Evolutionary conservation across 2,329 filamentous ascomycete genomes (phyloP).

Genomic region (Xylariales sp.): DNA sequence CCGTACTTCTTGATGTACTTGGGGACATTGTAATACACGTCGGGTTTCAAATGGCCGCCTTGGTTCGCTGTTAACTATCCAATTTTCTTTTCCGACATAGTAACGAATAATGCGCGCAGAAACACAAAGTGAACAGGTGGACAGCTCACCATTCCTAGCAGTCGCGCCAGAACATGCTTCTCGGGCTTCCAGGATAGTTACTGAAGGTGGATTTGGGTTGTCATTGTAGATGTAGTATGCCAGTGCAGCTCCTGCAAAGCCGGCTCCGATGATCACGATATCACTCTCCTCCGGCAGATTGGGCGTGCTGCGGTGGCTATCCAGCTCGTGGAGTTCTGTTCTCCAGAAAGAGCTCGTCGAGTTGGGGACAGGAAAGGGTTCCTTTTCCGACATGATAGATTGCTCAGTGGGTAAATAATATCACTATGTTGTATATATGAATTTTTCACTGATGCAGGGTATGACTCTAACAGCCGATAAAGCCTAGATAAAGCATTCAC

Average conservation of each 20-base stretch:
- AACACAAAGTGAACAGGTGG: too few species aligned
- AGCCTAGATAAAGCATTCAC: too few species aligned
- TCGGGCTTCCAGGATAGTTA: constrained; percentile 22
- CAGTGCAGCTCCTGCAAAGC: constrained; percentile 46
- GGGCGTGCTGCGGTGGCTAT: constrained; percentile 45
- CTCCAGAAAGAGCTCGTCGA: not conserved
- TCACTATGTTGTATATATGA: too few species aligned
- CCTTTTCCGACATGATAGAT: too few species aligned
- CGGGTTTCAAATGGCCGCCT: constrained; percentile 15
- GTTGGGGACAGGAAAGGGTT: too few species aligned
- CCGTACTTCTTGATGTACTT: constrained; percentile 16
- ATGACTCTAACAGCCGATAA: too few species aligned
- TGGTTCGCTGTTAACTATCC: too few species aligned
- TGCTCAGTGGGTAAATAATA: too few species aligned
- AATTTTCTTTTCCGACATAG: too few species aligned
- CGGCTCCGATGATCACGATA: constrained; percentile 49
- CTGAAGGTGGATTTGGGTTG: constrained; percentile 13
- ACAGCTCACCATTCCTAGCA: constrained; percentile 20
- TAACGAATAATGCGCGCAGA: too few species aligned
- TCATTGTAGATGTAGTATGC: constrained; percentile 41
- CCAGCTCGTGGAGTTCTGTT: constrained; percentile 26
- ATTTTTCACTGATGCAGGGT: too few species aligned
- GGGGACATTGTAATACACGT: constrained; percentile 19
- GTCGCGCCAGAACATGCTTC: constrained; percentile 24
- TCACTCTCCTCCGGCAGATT: constrained; percentile 43